These are phyloP conservation scores for Adansonia rubrostipa DNA, from an alignment of 441 rosid genomes.

Conservation along the genomic window DNA sequence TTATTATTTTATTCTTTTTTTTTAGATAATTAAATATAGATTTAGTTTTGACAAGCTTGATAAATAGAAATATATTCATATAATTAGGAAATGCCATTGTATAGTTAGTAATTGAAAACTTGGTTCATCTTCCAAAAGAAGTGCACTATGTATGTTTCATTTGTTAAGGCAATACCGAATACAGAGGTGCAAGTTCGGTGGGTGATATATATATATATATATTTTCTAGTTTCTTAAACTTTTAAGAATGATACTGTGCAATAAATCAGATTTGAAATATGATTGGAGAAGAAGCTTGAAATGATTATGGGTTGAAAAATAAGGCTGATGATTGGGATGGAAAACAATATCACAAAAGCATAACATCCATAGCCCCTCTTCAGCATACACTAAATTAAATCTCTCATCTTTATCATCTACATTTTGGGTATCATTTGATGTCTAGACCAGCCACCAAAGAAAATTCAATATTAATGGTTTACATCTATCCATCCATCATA, in stretches of 20 bases:
- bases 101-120: not conserved
- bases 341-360: too few relatives aligned
- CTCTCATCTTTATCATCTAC: too few relatives aligned
- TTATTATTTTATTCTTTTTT: not conserved
- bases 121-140: not conserved
- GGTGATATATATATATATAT: not conserved
- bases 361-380: too few relatives aligned
- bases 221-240: not conserved
- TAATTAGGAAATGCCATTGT: not conserved
- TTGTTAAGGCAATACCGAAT: not conserved
- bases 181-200: not conserved
- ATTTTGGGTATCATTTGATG: too few relatives aligned
- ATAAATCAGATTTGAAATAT: not conserved
- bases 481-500: too few relatives aligned
- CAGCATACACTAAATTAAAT: too few relatives aligned
- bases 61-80: not conserved
- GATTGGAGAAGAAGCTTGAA: too few relatives aligned
- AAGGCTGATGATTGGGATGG: too few relatives aligned
- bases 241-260: not conserved
- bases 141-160: not conserved
- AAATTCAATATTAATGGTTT: too few relatives aligned
- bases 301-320: too few relatives aligned
- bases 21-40: too few relatives aligned
- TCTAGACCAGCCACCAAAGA: too few relatives aligned
- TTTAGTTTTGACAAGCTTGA: not conserved